Base-by-base conservation (phyloP, 2,329 filamentous ascomycete genomes). In the Ceratocystis eucalypticola region DNA sequence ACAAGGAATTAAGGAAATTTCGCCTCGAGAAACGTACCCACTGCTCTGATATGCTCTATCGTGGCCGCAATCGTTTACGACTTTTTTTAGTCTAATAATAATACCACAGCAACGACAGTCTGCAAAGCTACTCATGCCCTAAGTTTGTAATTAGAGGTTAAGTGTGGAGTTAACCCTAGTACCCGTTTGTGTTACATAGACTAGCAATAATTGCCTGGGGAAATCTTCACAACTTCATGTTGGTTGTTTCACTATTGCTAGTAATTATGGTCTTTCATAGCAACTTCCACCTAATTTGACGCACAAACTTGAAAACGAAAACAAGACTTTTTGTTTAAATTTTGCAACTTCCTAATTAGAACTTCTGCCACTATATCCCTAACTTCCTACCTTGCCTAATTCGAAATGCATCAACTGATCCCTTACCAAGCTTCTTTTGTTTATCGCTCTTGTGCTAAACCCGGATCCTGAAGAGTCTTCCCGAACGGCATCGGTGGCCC, bases 1-100 rank as follows among this genome's bases (percentile, higher is more conserved):
- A 17, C 3, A 37, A 33, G 55, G 55, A 33, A 59, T 59, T 8
- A 3, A 37, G 2, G 55, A n/a, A 30, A 37, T 33, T 33, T 59
- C 55, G 55, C n/a, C 17, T 59, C 55, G 28, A 37, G 28, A 59
- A 59, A 59, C 55, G 7, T 59, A 59, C 33, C 55, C 55, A 59
- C 55, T 30, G 33, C 22, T 28, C 17, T 59, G 55, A 59, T 37
- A 59, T 59, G 55, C 55, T n/a, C 15, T 5, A 20, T 33, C 6
- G 48, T 20, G 12, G 28, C 15, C 17, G 17, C 17, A 1, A 59
- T 20, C 25, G 17, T 59, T 59, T 20, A 30, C 55, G 5, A 8
- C 12, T 10, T 17, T 37, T 37, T 37, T 20, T 37, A 3, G 55
- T 17, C 48, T 6, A 5, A 28, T 37, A 28, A 30, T 59, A 28